Evolutionary conservation across 1,139 yeast species (phyloP).

Genomic region (Yueomyces sp.): DNA sequence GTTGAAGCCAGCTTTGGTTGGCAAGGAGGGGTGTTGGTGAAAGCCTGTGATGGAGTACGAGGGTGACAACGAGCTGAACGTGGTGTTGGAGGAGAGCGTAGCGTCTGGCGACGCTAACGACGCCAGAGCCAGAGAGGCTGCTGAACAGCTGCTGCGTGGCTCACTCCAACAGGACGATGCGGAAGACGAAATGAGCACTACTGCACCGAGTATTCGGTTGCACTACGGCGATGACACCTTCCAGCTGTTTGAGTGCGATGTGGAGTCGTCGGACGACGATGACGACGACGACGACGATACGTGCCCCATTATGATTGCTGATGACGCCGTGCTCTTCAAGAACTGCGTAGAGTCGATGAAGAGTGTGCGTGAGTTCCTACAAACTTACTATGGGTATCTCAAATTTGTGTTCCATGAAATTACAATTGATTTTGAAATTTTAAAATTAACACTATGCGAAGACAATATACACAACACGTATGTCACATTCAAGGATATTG

Average conservation of each 20-base stretch:
- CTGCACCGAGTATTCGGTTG: conserved; percentile 10
- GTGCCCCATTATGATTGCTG: conserved; percentile 13
- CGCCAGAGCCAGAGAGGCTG: conserved; percentile 3
- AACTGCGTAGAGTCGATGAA: conserved; percentile 16
- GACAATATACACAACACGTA: conserved; percentile 23
- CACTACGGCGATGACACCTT: conserved; percentile 10
- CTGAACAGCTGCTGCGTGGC: conserved; percentile 3
- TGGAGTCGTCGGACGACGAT: conserved; percentile 1
- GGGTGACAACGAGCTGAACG: background rate
- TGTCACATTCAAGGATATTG: conserved; percentile 20
- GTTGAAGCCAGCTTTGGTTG: too few species aligned
- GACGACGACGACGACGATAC: conserved; percentile 1
- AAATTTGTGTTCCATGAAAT: conserved; percentile 20
- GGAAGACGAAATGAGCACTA: background rate
- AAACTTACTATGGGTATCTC: conserved; percentile 13
- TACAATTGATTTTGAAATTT: conserved; percentile 14
- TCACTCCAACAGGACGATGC: background rate
- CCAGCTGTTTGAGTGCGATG: conserved; percentile 11
- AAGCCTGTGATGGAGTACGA: too few species aligned
- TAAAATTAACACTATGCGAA: conserved; percentile 20
- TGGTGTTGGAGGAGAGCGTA: background rate
- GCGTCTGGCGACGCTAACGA: conserved; percentile 1
- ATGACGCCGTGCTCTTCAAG: conserved; percentile 9
- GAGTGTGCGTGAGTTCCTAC: conserved; percentile 16
- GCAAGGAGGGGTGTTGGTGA: too few species aligned